Evolutionary conservation across 2,329 filamentous ascomycete species (phyloP), one percentile per base, ranked within the genome.

Genomic region (Fusarium palustre): DNA sequence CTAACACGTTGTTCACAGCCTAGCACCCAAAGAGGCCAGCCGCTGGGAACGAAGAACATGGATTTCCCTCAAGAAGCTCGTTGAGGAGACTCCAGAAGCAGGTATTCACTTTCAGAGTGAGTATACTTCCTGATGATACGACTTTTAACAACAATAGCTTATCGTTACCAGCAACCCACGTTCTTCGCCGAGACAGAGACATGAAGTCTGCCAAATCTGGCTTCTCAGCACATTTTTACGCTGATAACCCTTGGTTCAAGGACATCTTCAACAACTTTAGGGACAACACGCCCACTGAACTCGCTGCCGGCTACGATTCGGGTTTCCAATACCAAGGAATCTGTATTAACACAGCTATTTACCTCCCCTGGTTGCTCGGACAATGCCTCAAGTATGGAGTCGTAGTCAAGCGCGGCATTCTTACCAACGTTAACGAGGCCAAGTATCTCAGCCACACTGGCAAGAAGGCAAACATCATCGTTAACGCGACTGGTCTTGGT

Each of bases 261-360:
- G 83, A 90, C 54, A 79, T 93, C 7, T 86, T 91, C 48, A 89
- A 90, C 12, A 88, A 95, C 79, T 95, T 90, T 79, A 86, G 87
- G 61, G 81, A 88, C 55, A 79, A 94, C 4, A 75, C 84, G 3
- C 77, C 84, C 28, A 79, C 81, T 3, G 84, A 91, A 69, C 81
- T 97, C 1, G 87, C 88, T 0, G 71, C 82, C 0, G 92, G 87
- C 16, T 87, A 90, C 53, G 90, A 93, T 63, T 91, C 90, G 10
- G 94, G 89, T 16, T 92, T 88, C 48, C 84, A 86, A 55, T 97
- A 96, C 78, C 93, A 88, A 11, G 95, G 92, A 1, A 90, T 97
- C 18, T 97, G 94, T 81, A 95, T 97, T 78, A 97, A 98, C 81
- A 92, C 92, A 0, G 88, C 92, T 39, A 81, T 97, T 58, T 98